Base-by-base conservation (phyloP, 1,284 basidiomycete species). In the Moniliophthora roreri region DNA sequence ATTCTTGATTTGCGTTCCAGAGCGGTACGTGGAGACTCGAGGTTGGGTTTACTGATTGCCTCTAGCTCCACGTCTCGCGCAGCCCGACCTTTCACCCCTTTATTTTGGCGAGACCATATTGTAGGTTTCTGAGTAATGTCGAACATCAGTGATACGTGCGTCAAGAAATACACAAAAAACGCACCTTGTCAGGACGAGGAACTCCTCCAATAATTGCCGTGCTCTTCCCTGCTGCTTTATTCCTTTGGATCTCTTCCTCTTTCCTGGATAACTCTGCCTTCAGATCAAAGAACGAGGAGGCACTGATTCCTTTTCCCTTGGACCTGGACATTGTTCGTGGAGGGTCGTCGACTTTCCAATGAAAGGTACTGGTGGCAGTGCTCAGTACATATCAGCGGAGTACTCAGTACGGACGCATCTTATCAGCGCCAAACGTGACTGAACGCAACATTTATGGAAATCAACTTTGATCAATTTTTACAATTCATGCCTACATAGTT, bases 1-100 rank as follows among this genome's bases (percentile, higher is more conserved):
- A 89, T 83, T 65, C 80, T 80, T 4, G 92, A 86, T 67, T 97
- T 97, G 44, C 85, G 78, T 66, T 91, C 85, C 48, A 97, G 69
- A 4, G 78, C 79, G 1, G 82, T 80, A 7, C 82, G 81, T 8
- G 86, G 84, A 1, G 79, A 79, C 38, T 91, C 89, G 7, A 88
- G 66, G 0, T 85, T 89, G n/a, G 82, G 81, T 60, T 76, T 80
- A 68, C 79, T 82, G 51, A 87, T 68, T 34, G 70, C 81, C 57
- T 89, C 85, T 4, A 86, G 72, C 63, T 89, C 85, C 9, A 82
- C 62, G 67, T 93, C 89, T 32, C 84, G 78, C 23, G 74, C 71
- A 0, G 81, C 81, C 1, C 89, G 80, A 7, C 68, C 69, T 8
- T 78, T 66, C 18, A 93, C 83, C 15, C 89, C 89, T 64, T 84